These are phyloP conservation scores for Psophocarpus tetragonolobus DNA, from an alignment of 306 rosid genomes.

Conservation along the genomic window DNA sequence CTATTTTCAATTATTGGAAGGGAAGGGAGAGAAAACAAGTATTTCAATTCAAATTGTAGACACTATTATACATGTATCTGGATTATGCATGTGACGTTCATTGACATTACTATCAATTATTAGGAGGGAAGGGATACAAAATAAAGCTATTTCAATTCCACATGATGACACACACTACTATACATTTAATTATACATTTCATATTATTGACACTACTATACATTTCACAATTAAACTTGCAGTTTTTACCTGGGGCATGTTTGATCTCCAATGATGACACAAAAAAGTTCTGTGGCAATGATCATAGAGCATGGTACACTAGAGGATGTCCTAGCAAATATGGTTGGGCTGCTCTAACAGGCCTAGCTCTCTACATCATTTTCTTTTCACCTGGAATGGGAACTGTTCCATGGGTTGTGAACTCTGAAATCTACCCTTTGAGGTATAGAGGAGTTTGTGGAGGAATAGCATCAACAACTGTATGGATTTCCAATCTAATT, in stretches of 20 bases:
- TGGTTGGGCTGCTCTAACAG: conserved; percentile 59
- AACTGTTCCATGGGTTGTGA: conserved; percentile 71
- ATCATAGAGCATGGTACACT: conserved; percentile 63
- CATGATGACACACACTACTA: neutral
- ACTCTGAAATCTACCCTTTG: conserved; percentile 71
- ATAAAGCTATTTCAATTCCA: no score
- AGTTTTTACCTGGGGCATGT: conserved; percentile 70
- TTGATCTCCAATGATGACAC: conserved; percentile 36
- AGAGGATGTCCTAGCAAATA: conserved; percentile 65
- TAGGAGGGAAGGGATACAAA: no score
- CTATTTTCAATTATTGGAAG: neutral
- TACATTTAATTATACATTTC: neutral
- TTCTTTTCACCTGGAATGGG: conserved; percentile 78
- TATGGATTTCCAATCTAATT: conserved; percentile 62
- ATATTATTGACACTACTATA: neutral
- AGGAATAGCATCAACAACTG: conserved; percentile 69
- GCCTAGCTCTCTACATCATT: conserved; percentile 61
- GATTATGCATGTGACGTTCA: neutral
- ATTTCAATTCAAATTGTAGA: neutral
- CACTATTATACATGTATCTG: neutral
- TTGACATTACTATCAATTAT: neutral
- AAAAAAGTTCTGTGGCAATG: conserved; percentile 36
- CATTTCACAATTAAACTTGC: conserved; percentile 29
- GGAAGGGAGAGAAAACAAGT: neutral
- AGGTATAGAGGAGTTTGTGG: conserved; percentile 63